Base-by-base conservation (phyloP, 2,329 filamentous ascomycete genomes). In the Teratosphaeria pseudoeucalypti region DNA sequence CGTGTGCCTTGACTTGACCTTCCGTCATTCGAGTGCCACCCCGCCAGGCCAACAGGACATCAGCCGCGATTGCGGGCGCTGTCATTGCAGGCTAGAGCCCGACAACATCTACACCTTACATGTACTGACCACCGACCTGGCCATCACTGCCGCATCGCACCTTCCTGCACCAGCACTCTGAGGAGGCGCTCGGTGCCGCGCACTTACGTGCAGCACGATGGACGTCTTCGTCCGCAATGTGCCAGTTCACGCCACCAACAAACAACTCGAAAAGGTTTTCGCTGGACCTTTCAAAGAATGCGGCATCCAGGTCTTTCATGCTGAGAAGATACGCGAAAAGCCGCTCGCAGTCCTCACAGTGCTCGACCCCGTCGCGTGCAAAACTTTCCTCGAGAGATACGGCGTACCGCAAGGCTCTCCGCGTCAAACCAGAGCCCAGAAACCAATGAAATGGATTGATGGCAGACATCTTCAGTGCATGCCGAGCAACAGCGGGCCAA, bases 151-250 rank as follows among this genome's bases (percentile, higher is more conserved):
- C 43, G 43, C n/a, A 6, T n/a, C 19, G 43, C 43, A 49, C n/a
- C n/a, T 26, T 49, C 43, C n/a, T 49, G 19, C 43, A 49, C 5
- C n/a, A 6, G 54, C 29, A n/a, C 54, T 10, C 11, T 26, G 2
- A 37, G 29, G 32, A 14, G 37, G 16, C 37, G 37, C 16, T 6
- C 16, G 11, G 9, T 23, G 19, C 19, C 9, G 9, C 16, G 16
- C 43, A 32, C 29, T 32, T 32, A 7, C 29, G 9, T 10, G 16
- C 54, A 19, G 34, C 59, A 59, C 23, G 61, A 80, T 82, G 79
- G 78, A 82, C 59, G 71, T 81, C 37, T 75, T 78, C 64, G 67
- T 80, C 10, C 67, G 68, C 12, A 74, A 75, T 55, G 64, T 82
- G 0, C 77, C 78, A 1, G 37, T 64, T 2, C 67, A 76, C 23